phyloP scores from a whole-genome alignment of 2,329 filamentous ascomycete species.

The Fusarium burgessii region DNA sequence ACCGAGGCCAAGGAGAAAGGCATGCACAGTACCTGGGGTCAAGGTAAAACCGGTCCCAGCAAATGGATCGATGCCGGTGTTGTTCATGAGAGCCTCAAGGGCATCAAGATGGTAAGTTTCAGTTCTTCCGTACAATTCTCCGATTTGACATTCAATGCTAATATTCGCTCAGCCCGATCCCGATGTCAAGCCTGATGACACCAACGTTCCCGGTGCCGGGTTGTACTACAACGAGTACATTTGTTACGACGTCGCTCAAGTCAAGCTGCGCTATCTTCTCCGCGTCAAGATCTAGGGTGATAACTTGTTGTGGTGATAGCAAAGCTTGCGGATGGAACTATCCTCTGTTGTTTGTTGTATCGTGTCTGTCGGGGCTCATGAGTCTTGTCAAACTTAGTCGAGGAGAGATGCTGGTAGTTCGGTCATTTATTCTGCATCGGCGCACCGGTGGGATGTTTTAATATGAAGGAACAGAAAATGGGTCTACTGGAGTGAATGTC shows the following conservation, averaged over 20 bases:
- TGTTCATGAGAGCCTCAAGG: constrained; percentile 73
- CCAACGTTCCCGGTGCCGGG: constrained; percentile 57
- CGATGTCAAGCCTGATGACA: constrained; percentile 59
- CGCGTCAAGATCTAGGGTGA: constrained; percentile 64
- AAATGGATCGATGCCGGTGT: constrained; percentile 81
- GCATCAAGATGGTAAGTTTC: constrained; percentile 75
- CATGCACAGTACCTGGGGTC: constrained; percentile 76
- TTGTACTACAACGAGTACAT: constrained; percentile 82
- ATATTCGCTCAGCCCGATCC: constrained; percentile 61
- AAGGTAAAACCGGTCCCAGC: constrained; percentile 72
- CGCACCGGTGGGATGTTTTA: background rate
- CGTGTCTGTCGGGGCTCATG: too few relatives aligned
- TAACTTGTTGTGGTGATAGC: background rate
- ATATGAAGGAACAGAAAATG: background rate
- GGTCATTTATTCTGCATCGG: background rate
- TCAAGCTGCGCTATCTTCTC: constrained; percentile 77
- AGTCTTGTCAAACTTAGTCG: too few relatives aligned
- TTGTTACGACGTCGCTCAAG: constrained; percentile 75
- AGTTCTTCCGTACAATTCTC: background rate
- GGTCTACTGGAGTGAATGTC: background rate
- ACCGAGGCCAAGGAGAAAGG: constrained; percentile 70
- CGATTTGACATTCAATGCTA: background rate
- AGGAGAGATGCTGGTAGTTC: too few relatives aligned
- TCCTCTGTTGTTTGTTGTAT: too few relatives aligned
- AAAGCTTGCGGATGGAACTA: background rate